phyloP scores from a whole-genome alignment of 305 asterid species.

The Fraxinus baroniana region DNA sequence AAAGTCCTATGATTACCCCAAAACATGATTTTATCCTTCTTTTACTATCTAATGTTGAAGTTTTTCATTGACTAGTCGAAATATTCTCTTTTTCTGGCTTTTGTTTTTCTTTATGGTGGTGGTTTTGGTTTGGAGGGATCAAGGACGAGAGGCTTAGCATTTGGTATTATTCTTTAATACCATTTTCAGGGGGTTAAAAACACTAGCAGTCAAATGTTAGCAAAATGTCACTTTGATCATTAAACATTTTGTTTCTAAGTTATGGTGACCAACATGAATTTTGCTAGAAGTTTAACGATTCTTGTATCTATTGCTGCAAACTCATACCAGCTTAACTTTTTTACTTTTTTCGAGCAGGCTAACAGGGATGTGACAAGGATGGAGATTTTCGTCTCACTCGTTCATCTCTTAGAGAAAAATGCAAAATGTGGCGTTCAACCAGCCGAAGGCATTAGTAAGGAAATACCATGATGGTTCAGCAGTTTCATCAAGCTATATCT shows the following conservation, averaged over 20 bases:
- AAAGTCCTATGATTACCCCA: not conserved
- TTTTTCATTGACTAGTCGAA: not conserved
- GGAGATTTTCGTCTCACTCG: conserved; percentile 46
- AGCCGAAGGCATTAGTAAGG: conserved; percentile 7
- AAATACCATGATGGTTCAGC: conserved; percentile 27
- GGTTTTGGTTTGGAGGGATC: not conserved
- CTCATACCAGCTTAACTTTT: not conserved
- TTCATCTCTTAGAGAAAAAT: conserved; percentile 42
- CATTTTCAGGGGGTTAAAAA: not conserved
- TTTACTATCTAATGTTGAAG: not conserved
- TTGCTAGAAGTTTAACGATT: not conserved
- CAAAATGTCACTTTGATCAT: not conserved
- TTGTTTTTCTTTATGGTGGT: not conserved
- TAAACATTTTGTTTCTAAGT: too few species aligned
- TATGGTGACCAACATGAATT: not conserved
- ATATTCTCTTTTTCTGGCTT: not conserved
- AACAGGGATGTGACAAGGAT: conserved; percentile 47
- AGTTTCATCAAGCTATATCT: not conserved
- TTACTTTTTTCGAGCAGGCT: conserved; percentile 31
- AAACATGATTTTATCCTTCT: not conserved
- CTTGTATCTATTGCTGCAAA: not conserved
- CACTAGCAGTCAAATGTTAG: not conserved
- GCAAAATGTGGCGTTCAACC: conserved; percentile 21
- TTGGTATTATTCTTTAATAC: not conserved
- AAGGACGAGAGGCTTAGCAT: not conserved